Base-by-base conservation (phyloP, 768 basidiomycete genomes). In the Kwoniella heveanensis region DNA sequence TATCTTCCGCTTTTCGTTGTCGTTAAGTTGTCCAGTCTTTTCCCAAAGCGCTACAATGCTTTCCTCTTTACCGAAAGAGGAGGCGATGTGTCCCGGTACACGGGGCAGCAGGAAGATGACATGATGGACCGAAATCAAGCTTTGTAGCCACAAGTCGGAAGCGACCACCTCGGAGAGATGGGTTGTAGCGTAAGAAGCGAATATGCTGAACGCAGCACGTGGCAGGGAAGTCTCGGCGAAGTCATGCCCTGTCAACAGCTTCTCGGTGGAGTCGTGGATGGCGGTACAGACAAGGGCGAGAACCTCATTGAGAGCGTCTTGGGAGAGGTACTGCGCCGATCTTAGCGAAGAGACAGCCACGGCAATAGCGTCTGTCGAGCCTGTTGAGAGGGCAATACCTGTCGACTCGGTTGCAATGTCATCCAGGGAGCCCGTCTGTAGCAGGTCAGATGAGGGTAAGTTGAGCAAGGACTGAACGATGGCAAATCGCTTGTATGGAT, bases 211-310 rank as follows among this genome's bases (percentile, higher is more conserved):
- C 2, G 72, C 68, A 13, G 68, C 53, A n/a, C 8, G 7, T 2
- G 73, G 71, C 0, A 66, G 17, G 17, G 30, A 24, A 1, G 44
- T 29, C n/a, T 37, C 51, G 4, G 25, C 27, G 5, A 57, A 60
- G 8, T 61, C 64, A 3, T 63, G 39, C 1, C 58, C 62, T 15
- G 63, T 65, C 19, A 72, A 22, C 2, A 68, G 27, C 29, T 64
- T 52, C 49, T 66, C 52, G 12, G 64, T 60, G 1, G 71, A 47
- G 26, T 72, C 71, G 37, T 76, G 70, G 17, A 75, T 68, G 12
- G 69, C 50, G 1, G 77, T 79, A 30, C 65, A 67, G 17, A 71
- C 65, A 9, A 76, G 53, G 6, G 71, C 69, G 21, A 79, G 63
- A 17, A 77, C 62, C 13, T 73, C 73, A 36, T 75, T 62, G 19